These are phyloP conservation scores for Trichomonas gallinae DNA, from an alignment of 208 protist genomes.

Conservation along the genomic window DNA sequence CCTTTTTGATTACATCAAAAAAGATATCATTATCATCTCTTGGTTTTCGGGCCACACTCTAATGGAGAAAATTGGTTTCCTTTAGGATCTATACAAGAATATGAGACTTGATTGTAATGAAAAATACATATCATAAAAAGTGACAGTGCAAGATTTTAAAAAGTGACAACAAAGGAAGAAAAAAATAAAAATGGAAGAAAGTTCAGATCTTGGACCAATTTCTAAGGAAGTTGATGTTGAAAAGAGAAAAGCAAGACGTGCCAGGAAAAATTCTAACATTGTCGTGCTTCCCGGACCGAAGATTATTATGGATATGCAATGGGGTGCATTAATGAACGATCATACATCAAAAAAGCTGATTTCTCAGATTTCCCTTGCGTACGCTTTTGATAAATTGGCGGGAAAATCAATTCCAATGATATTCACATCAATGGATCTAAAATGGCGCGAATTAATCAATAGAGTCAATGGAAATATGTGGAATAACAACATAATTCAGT, in stretches of 20 bases:
- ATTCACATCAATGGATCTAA: background rate
- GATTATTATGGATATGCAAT: background rate
- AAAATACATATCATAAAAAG: too few species aligned
- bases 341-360: background rate
- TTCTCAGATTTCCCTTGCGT: background rate
- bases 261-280: background rate
- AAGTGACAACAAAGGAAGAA: too few species aligned
- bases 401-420: background rate
- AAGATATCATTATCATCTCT: too few species aligned
- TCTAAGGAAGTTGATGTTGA: background rate
- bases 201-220: background rate
- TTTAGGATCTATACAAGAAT: too few species aligned
- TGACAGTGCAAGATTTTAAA: too few species aligned
- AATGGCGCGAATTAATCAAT: background rate
- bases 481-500: background rate
- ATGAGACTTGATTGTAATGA: too few species aligned
- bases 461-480: background rate
- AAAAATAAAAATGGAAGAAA: background rate
- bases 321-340: background rate
- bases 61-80: too few species aligned
- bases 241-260: background rate
- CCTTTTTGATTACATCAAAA: too few species aligned
- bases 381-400: background rate
- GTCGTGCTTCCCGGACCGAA: background rate
- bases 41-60: too few species aligned